These are phyloP conservation scores for Elongisporangium prolatum DNA, from an alignment of 352 stramenopile species.

Conservation along the genomic window DNA sequence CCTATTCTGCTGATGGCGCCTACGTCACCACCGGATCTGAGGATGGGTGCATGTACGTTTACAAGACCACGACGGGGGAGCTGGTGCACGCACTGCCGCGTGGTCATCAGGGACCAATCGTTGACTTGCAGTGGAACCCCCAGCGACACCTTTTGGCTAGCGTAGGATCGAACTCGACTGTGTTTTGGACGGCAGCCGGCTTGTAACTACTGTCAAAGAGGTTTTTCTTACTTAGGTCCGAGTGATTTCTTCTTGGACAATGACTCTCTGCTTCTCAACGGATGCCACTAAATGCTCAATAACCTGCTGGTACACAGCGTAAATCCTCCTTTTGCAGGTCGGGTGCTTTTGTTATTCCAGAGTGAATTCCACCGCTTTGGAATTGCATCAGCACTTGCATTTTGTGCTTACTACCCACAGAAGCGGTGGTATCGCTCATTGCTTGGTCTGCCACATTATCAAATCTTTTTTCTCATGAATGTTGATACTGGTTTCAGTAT, in stretches of 20 bases:
- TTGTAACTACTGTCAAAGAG: not conserved
- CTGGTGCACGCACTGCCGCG: conserved; percentile 45
- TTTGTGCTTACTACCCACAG: not conserved
- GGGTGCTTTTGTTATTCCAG: not conserved
- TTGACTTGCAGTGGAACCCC: conserved; percentile 79
- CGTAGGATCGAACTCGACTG: conserved; percentile 65
- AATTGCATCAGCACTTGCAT: no score
- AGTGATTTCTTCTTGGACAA: not conserved
- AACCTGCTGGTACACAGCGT: not conserved
- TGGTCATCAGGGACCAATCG: conserved; percentile 57
- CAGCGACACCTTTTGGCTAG: conserved; percentile 77
- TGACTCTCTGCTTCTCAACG: not conserved
- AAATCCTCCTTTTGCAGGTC: not conserved
- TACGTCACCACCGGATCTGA: conserved; percentile 70
- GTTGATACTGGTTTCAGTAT: not conserved
- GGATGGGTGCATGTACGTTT: conserved; percentile 72
- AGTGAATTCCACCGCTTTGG: not conserved
- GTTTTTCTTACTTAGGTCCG: not conserved
- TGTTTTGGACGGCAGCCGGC: conserved; percentile 55
- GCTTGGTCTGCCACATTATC: no score
- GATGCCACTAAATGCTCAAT: not conserved
- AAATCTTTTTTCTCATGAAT: no score
- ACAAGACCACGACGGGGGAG: conserved; percentile 54
- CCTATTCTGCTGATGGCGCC: conserved; percentile 70
- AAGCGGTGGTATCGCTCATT: not conserved